A percentile compares a stretch with the other conserved stretches of the same genome.
These are phyloP conservation scores for Bocquillonia castaneifolia DNA, from an alignment of 441 rosid species.

Conservation along the genomic window DNA sequence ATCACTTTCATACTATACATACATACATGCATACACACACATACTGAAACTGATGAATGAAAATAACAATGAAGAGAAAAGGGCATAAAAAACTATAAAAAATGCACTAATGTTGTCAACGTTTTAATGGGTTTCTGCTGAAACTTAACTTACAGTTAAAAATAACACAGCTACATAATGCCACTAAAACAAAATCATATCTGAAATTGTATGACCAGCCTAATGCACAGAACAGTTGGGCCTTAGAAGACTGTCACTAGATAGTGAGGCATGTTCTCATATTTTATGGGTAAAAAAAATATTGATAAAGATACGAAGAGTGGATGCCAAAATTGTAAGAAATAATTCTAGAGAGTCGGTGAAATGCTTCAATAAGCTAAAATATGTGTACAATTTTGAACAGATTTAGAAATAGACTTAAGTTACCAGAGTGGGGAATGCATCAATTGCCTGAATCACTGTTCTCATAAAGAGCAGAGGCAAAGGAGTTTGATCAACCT, in stretches of 20 bases:
- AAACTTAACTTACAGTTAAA: background rate
- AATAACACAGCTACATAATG: background rate
- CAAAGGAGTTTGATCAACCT: constrained; percentile 91
- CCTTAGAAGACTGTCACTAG: background rate
- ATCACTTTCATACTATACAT: background rate
- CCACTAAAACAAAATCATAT: too few relatives aligned
- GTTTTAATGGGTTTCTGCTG: background rate
- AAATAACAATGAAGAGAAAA: background rate
- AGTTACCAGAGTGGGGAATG: constrained; percentile 89
- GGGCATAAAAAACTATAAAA: background rate
- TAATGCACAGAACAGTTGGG: background rate
- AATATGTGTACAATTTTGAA: background rate
- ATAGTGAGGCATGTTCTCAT: background rate
- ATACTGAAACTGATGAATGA: background rate
- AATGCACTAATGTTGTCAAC: background rate
- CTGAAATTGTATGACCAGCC: background rate
- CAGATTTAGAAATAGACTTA: background rate
- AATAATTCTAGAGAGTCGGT: background rate
- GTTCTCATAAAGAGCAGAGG: constrained; percentile 99
- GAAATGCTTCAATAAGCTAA: background rate
- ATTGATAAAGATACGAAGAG: background rate
- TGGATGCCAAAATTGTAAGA: background rate
- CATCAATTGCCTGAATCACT: constrained; percentile 93
- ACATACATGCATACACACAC: background rate
- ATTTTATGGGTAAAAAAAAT: background rate